A percentile compares a stretch with the other conserved stretches of the same genome.
Conservation (phyloP, 2,329 filamentous ascomycete genomes). For the Akanthomyces muscarius region DNA sequence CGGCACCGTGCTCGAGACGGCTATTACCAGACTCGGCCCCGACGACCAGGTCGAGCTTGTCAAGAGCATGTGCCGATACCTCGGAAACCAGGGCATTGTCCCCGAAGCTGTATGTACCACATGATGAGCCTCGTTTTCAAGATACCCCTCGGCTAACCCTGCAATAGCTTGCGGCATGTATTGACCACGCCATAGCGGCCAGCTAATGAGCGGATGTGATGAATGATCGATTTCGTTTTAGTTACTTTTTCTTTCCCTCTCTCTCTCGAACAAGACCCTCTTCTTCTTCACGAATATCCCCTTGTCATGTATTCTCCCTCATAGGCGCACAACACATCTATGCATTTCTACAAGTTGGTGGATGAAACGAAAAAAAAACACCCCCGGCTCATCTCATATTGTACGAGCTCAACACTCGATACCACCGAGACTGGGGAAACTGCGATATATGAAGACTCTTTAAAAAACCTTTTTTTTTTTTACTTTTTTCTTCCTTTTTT, state of each 20-base stretch:
- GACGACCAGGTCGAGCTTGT: constrained; percentile 88
- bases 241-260: background rate
- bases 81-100: constrained; percentile 58
- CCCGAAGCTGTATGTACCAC: constrained; percentile 29
- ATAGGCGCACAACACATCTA: background rate
- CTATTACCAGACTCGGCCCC: constrained; percentile 79
- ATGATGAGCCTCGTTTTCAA: background rate
- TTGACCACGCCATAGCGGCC: constrained; percentile 16
- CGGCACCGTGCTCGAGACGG: constrained; percentile 83
- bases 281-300: constrained; percentile 5
- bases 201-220: constrained; percentile 10
- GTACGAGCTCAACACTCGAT: constrained; percentile 8
- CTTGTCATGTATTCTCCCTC: background rate
- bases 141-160: background rate
- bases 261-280: background rate
- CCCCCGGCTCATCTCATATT: background rate
- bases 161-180: constrained; percentile 14
- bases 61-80: constrained; percentile 58
- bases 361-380: background rate
- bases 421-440: background rate
- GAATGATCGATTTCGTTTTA: constrained; percentile 8
- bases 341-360: constrained; percentile 2
- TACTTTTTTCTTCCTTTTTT: background rate
- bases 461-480: background rate
- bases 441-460: constrained; percentile 1